Evolutionary conservation across 768 basidiomycete genomes (phyloP).

Genomic region (Collybiopsis luxurians): DNA sequence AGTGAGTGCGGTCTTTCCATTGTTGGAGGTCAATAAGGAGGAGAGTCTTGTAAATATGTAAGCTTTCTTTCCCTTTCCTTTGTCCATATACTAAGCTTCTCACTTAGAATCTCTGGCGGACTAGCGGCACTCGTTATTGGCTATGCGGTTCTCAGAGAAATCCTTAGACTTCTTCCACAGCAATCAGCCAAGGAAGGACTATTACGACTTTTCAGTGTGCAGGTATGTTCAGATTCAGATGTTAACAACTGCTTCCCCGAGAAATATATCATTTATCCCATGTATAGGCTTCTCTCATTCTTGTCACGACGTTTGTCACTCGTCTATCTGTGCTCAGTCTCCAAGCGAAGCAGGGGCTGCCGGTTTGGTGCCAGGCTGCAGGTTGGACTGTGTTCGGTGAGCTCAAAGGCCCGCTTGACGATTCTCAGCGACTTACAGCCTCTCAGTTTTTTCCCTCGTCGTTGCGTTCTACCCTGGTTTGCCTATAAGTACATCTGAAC

Average conservation of each 20-base stretch:
- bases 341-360: slow-evolving; percentile 65
- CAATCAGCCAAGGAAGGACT: not conserved
- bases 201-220: not conserved
- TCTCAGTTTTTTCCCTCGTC: slow-evolving; percentile 45
- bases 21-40: slow-evolving; percentile 68
- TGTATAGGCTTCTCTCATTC: slow-evolving; percentile 35
- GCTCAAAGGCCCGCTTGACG: slow-evolving; percentile 15
- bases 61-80: slow-evolving; percentile 19
- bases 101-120: slow-evolving; percentile 46
- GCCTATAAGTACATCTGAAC: not conserved
- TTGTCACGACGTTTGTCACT: slow-evolving; percentile 50
- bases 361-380: slow-evolving; percentile 50
- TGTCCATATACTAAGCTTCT: not conserved
- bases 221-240: too few relatives aligned
- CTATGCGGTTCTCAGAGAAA: not conserved
- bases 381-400: slow-evolving; percentile 70
- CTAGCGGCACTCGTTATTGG: slow-evolving; percentile 38
- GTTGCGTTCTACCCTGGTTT: slow-evolving; percentile 44
- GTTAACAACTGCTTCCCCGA: not conserved
- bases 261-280: slow-evolving; percentile 8
- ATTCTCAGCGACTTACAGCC: not conserved
- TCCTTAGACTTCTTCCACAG: not conserved
- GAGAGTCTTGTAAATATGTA: slow-evolving; percentile 65
- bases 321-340: slow-evolving; percentile 56
- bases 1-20: slow-evolving; percentile 62